phyloP scores from a whole-genome alignment of 2,329 filamentous ascomycete species.

The Cladosporium sp. region DNA sequence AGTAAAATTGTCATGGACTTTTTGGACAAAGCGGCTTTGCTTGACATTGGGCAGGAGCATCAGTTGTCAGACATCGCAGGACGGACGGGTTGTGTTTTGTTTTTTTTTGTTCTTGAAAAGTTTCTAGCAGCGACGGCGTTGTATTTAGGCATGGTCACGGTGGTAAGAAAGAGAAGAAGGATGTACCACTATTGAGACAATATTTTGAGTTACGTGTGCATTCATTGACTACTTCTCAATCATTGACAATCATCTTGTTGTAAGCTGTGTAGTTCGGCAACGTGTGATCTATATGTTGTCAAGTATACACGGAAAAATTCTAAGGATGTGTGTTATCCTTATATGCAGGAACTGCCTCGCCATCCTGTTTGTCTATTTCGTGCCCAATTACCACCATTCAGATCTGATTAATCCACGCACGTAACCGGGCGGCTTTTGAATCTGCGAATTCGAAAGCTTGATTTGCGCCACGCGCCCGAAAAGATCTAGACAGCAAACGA shows the following conservation, averaged over 20 bases:
- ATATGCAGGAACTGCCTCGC: too few species aligned
- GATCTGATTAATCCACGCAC: background rate
- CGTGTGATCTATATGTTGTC: background rate
- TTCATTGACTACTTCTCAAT: background rate
- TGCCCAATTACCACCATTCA: too few species aligned
- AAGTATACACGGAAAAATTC: background rate
- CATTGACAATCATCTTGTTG: background rate
- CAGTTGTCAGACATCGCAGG: background rate
- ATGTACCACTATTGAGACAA: conserved; percentile 15
- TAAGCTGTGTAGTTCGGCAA: background rate
- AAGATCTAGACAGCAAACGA: background rate
- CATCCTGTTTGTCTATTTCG: too few species aligned
- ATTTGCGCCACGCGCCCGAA: background rate
- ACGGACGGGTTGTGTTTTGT: background rate
- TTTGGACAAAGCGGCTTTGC: conserved; percentile 1
- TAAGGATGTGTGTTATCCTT: too few species aligned
- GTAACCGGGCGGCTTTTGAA: background rate
- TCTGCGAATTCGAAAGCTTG: background rate
- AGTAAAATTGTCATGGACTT: background rate
- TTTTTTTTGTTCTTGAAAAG: background rate
- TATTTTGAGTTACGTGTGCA: background rate
- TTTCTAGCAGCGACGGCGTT: conserved; percentile 17
- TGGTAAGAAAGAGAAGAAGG: background rate
- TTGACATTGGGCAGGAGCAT: background rate
- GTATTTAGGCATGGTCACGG: conserved; percentile 15